Percentiles rank a stretch among this genome's conserved stretches.
phyloP scores from a whole-genome alignment of 352 stramenopile species.

The Phytophthora litchii region DNA sequence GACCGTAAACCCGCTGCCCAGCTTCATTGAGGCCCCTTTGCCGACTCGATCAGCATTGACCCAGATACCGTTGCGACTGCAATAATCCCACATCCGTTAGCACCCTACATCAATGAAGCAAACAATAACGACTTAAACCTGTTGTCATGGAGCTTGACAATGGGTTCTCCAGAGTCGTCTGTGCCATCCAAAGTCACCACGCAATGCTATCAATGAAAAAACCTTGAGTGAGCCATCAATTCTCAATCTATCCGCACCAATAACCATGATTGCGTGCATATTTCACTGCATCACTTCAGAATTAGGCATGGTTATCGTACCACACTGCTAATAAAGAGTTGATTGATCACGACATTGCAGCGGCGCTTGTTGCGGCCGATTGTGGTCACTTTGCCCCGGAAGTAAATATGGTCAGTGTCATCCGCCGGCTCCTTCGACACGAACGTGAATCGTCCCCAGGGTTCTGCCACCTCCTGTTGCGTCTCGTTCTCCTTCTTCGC shows the following conservation, averaged over 20 bases:
- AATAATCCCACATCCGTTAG: background rate
- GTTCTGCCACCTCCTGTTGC: constrained; percentile 8
- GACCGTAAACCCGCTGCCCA: constrained; percentile 56
- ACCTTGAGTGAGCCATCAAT: background rate
- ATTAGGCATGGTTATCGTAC: constrained; percentile 36
- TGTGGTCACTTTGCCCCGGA: constrained; percentile 41
- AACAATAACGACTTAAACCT: constrained; percentile 43
- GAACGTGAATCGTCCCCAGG: constrained; percentile 69
- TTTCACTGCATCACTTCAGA: background rate
- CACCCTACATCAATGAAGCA: background rate
- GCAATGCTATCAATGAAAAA: constrained; percentile 51
- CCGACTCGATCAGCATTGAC: constrained; percentile 68
- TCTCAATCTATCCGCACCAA: background rate
- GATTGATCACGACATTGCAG: constrained; percentile 58
- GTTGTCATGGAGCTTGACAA: constrained; percentile 55
- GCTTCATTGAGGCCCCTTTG: constrained; percentile 33
- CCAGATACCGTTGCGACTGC: constrained; percentile 73
- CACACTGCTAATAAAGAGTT: constrained; percentile 69
- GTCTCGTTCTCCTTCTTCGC: constrained; percentile 12
- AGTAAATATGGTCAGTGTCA: constrained; percentile 74
- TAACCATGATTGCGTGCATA: background rate
- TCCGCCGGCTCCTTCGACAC: constrained; percentile 57
- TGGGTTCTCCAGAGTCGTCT: constrained; percentile 30
- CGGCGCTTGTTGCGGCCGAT: constrained; percentile 60
- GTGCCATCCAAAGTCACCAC: constrained; percentile 45